Conservation (phyloP, 495 filamentous ascomycete genomes). For the Aspergillus kassunensis region DNA sequence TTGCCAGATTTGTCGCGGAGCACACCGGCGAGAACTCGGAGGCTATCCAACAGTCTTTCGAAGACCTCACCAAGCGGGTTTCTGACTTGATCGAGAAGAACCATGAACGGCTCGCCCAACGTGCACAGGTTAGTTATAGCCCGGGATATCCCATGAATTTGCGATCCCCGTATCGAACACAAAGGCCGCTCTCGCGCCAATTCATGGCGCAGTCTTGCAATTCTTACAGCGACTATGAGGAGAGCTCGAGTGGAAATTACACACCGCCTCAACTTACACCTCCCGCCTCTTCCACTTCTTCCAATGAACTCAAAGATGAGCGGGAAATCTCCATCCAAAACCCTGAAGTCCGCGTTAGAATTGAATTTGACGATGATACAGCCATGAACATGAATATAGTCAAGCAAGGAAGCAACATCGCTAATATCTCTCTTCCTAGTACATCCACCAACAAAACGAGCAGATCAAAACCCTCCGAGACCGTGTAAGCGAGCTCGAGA, state of each 20-base stretch:
- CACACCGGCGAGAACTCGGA: conserved; percentile 31
- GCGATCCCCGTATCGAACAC: not conserved
- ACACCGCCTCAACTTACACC: not conserved
- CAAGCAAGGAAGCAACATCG: not conserved
- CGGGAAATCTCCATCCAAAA: not conserved
- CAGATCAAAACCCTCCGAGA: conserved; percentile 57
- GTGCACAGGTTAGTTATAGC: conserved; percentile 41
- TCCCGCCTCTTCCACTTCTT: not conserved
- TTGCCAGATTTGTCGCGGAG: conserved; percentile 38
- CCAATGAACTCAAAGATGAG: not conserved
- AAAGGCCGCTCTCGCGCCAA: no score
- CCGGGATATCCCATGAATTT: not conserved
- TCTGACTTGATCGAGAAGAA: conserved; percentile 44
- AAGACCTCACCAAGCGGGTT: conserved; percentile 42
- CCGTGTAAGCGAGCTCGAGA: conserved; percentile 50
- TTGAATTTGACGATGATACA: not conserved
- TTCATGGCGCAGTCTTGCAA: not conserved
- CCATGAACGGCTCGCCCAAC: conserved; percentile 42
- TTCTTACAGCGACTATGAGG: not conserved
- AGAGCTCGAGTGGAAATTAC: not conserved
- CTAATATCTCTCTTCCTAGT: conserved; percentile 29
- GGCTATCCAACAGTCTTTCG: conserved; percentile 33
- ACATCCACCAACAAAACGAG: conserved; percentile 58
- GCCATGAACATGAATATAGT: not conserved
- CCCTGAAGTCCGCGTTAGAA: not conserved